These are phyloP conservation scores for Arachnomyces sp. DNA, from an alignment of 2,329 filamentous ascomycete species.

Conservation along the genomic window DNA sequence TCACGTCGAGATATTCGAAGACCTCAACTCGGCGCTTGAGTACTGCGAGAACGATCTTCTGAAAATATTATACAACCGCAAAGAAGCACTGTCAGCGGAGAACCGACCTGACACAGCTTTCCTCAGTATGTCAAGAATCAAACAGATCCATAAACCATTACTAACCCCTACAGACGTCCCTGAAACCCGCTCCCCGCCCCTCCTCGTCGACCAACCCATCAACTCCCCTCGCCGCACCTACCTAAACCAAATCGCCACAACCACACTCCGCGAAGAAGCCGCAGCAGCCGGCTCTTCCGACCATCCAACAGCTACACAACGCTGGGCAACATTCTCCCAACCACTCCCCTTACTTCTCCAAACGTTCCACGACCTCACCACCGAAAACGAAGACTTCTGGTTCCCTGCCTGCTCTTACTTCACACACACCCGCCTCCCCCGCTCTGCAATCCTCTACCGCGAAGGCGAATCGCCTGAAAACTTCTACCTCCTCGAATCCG, in stretches of 20 bases:
- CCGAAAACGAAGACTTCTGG: constrained; percentile 93
- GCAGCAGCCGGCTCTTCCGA: constrained; percentile 29
- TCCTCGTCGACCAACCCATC: constrained; percentile 45
- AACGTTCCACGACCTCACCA: constrained; percentile 83
- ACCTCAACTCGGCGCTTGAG: constrained; percentile 88
- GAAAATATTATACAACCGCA: constrained; percentile 66
- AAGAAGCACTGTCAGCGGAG: constrained; percentile 42
- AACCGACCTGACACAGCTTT: constrained; percentile 2
- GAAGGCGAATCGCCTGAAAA: constrained; percentile 69
- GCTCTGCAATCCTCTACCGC: constrained; percentile 68
- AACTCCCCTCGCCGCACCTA: constrained; percentile 76
- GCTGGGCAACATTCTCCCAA: constrained; percentile 82
- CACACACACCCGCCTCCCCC: constrained; percentile 55
- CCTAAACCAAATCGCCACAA: constrained; percentile 68
- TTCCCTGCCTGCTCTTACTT: constrained; percentile 74
- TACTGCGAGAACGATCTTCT: constrained; percentile 92
- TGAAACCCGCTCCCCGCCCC: constrained; percentile 8
- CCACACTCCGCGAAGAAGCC: constrained; percentile 62
- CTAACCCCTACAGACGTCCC: constrained; percentile 23
- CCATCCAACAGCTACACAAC: constrained; percentile 36
- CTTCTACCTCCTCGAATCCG: constrained; percentile 86
- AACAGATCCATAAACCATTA: too few species aligned
- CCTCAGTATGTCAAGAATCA: background rate
- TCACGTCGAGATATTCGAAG: constrained; percentile 72
- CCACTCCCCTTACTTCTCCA: constrained; percentile 87